Base-by-base conservation (phyloP, 352 stramenopile species). In the Globisporangium barbulae region DNA sequence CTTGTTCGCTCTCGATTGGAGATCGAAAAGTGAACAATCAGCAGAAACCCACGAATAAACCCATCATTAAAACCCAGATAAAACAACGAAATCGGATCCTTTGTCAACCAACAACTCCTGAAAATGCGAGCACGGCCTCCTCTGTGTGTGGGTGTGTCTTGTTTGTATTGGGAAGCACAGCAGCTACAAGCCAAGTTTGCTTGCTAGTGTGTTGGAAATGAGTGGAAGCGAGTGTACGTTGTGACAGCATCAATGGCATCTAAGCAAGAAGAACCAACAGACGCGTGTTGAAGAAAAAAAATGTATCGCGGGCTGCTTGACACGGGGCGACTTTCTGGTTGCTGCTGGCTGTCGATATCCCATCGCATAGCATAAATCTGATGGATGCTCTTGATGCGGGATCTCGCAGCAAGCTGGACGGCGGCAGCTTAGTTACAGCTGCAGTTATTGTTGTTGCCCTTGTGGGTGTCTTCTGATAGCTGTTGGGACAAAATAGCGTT, bases 381-480 rank as follows among this genome's bases (percentile, higher is more conserved):
- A 57, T 57, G 30, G n/a, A 28, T 3, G 30, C 50, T 57, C 19
- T 44, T 30, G 30, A 2, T n/a, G 10, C 28, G 7, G 17, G 19
- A 44, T n/a, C 30, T 25, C 50, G 50, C 50, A 57, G 50, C 19
- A 44, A 30, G 19, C 50, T 44, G n/a, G 30, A 19, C 4, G 35
- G 30, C 33, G 19, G 30, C 17, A 28, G 19, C 30, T 25, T 67
- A 67, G 53, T 67, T 67, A 48, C 61, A 67, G 30, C 22, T 39
- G n/a, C 61, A 67, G 33, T 67, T 67, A 0, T 33, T 33, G 53
- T 50, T 61, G 39, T 41, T 37, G 41, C 45, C 54, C 61, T 60
- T 59, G 9, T 67, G 61, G 41, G 61, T 61, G 19, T 67, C 61
- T 19, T 56, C 61, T 7, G 61, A 56, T 13, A 67, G 53, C 61